phyloP scores from a whole-genome alignment of 176 grass and related monocot genomes.

The Pontederia crassipes region DNA sequence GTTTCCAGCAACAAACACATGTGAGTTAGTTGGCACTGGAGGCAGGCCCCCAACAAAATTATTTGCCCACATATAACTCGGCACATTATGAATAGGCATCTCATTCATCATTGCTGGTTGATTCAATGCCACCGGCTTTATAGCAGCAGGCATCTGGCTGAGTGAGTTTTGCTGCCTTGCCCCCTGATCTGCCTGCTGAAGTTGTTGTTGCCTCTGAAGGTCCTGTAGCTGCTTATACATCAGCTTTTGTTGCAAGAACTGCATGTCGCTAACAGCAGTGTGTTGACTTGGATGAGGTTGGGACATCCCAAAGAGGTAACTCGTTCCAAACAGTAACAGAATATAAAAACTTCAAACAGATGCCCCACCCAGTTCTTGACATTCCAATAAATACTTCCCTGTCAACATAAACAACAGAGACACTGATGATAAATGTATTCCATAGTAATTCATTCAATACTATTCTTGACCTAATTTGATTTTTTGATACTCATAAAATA shows the following conservation, averaged over 20 bases:
- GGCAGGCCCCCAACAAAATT: conserved; percentile 3
- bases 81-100: conserved; percentile 5
- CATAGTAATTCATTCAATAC: no score
- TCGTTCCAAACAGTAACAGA: neutral
- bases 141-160: conserved; percentile 5
- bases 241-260: conserved; percentile 37
- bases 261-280: conserved; percentile 29
- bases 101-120: conserved; percentile 9
- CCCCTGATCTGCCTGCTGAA: conserved; percentile 25
- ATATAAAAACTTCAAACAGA: neutral
- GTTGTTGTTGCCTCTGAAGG: conserved; percentile 25
- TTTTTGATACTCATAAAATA: no score
- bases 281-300: conserved; percentile 17
- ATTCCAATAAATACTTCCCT: no score
- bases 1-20: conserved; percentile 12
- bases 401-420: no score
- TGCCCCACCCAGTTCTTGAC: no score
- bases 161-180: conserved; percentile 17
- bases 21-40: neutral
- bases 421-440: no score
- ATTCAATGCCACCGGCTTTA: conserved; percentile 3
- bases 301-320: neutral
- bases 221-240: conserved; percentile 28
- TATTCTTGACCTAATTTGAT: no score
- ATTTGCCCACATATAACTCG: conserved; percentile 15